phyloP scores from a whole-genome alignment of 805 yeast species.

The Wickerhamiella hasegawae region DNA sequence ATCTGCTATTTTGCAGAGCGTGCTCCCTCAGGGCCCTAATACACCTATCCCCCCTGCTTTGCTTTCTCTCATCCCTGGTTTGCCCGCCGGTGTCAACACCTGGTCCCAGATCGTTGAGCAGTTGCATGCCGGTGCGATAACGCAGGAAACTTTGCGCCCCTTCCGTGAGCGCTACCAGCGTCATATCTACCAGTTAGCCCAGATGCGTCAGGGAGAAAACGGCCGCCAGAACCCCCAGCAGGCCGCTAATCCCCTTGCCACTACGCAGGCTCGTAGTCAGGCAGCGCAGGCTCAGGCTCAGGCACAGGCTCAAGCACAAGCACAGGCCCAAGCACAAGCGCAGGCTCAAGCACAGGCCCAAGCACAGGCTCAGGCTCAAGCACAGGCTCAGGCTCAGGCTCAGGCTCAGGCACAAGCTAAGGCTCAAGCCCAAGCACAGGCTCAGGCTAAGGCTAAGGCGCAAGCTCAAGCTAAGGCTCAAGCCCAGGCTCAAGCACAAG shows the following conservation, averaged over 20 bases:
- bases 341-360: constrained; percentile 12
- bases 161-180: constrained; percentile 17
- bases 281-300: constrained; percentile 9
- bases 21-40: constrained; percentile 16
- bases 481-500: too few species aligned
- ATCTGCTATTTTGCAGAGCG: constrained; percentile 3
- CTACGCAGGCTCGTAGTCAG: constrained; percentile 10
- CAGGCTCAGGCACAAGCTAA: constrained; percentile 12
- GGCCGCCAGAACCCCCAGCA: constrained; percentile 4
- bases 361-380: constrained; percentile 10
- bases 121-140: constrained; percentile 15
- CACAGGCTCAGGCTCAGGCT: constrained; percentile 13
- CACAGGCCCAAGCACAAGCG: constrained; percentile 11
- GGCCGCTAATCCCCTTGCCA: too few species aligned
- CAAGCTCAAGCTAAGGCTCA: constrained; percentile 6
- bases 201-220: constrained; percentile 13
- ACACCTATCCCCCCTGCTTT: constrained; percentile 59
- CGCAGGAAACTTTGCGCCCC: constrained; percentile 17
- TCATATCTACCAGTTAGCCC: constrained; percentile 16
- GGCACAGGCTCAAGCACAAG: constrained; percentile 11
- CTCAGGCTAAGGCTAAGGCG: constrained; percentile 9
- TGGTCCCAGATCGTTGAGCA: constrained; percentile 67
- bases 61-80: constrained; percentile 49
- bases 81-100: constrained; percentile 64
- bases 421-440: constrained; percentile 18